Evolutionary conservation across 2,329 filamentous ascomycete species (phyloP), one percentile per base, ranked within the genome.

Genomic region (Fusarium pininemorale): DNA sequence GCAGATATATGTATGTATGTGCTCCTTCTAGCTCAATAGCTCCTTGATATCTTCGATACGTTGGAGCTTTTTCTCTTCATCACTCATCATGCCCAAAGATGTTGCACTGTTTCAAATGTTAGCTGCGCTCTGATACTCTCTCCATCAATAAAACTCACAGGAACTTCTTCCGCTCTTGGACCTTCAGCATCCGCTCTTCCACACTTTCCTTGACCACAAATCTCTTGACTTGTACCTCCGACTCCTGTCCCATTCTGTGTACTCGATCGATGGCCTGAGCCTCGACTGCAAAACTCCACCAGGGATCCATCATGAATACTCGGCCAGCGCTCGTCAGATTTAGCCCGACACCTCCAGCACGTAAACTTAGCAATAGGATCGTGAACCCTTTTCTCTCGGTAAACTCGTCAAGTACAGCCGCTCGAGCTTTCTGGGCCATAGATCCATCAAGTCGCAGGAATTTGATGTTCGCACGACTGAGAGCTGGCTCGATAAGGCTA

Each of bases 281-380:
- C 83, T 99, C 96, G 18, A 98, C 92, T 0, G 96, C 95, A 82
- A 96, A 99, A 80, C 94, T 97, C 96, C 96, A 99, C 96, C 96
- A 99, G 0, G 96, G 96, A 82, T 99, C 96, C 96, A 99, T 98
- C 93, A 99, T 97, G 84, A 93, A 99, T 10, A 99, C 97, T 61
- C 94, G 87, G 73, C 92, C 94, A 11, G 96, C 96, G 75, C 91
- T 92, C 1, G 96, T 98, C 70, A 99, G 83, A 80, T 99, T 99
- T 48, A 99, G 86, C 0, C 96, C 96, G 0, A 99, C 96, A 30
- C 96, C 97, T 9, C 97, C 96, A 0, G 97, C 96, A 26, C 94
- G 89, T 63, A 99, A 85, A 77, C 92, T 96, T 58, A 99, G 89
- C 4, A 99, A 86, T 8, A 99, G 85, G 3, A 99, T 90, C 6